Base-by-base conservation (phyloP, 2,329 filamentous ascomycete species). In the Xylariaceae sp. region DNA sequence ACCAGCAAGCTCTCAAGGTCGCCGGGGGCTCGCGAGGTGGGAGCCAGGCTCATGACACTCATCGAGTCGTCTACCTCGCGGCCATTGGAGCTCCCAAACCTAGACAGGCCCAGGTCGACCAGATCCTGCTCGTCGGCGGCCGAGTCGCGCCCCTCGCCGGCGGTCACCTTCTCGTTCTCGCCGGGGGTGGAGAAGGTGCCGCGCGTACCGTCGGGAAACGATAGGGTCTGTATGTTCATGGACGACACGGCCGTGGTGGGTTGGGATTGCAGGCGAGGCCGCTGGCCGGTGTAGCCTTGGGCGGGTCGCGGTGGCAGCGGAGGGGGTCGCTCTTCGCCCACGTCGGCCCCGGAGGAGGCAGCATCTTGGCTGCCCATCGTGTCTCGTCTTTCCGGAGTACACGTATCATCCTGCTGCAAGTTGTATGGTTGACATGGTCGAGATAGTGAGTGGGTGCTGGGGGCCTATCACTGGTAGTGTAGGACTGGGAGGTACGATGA, bases 171-270 rank as follows among this genome's bases (percentile, higher is more conserved):
- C 19, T 43, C 12, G 55, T 55, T 15, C 56, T 64, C 31, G 69
- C 59, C 45, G 16, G 43, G 26, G 16, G 61, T 61, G 12, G 64
- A 58, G 49, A 82, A 81, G 2, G 74, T 80, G 23, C 82, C 79
- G 38, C 76, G 69, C 14, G 75, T 75, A 38, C 75, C 77, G 54
- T 86, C 83, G 9, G 77, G 77, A 42, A 83, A 81, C 1, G 79
- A 78, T 31, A 89, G 69, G 0, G 83, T 85, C 47, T 86, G 82
- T 35, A 89, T 80, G 45, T 90, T 88, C 41, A 88, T 72, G 12
- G 86, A 73, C 1, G 87, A 90, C 11, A 96, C 53, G 8, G 88
- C 88, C 1, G 88, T 95, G 3, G 89, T 95, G 30, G 90, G 77
- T 38, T 77, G 78, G 2, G 82, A 78, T 43, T 65, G 68, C 35